Percentiles rank a stretch among this genome's conserved stretches.
phyloP scores from a whole-genome alignment of 2,329 filamentous ascomycete species.

The Fusarium decemcellulare region DNA sequence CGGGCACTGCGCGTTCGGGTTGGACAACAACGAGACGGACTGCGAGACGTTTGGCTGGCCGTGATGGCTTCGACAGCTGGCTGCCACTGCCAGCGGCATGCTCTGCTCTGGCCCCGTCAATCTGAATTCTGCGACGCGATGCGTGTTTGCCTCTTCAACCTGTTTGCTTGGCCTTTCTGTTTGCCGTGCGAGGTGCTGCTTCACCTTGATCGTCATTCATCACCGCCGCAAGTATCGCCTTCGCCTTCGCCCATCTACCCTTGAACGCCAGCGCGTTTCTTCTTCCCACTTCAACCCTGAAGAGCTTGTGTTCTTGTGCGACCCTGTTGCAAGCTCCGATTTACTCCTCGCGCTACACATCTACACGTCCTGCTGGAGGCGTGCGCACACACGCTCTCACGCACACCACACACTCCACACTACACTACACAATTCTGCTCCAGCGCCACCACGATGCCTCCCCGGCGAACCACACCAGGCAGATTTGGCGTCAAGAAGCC shows the following conservation, averaged over 20 bases:
- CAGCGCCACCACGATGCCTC: conserved; percentile 28
- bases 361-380: conserved; percentile 9
- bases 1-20: conserved; percentile 35
- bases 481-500: conserved; percentile 23
- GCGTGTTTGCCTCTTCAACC: neutral
- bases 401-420: conserved; percentile 6
- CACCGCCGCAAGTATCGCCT: conserved; percentile 10
- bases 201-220: conserved; percentile 12
- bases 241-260: neutral
- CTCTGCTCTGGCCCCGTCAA: neutral
- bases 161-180: neutral
- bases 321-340: conserved; percentile 4
- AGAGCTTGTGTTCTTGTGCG: conserved; percentile 18
- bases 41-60: conserved; percentile 1
- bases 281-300: neutral
- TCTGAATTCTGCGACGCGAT: neutral
- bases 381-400: conserved; percentile 11
- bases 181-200: conserved; percentile 11
- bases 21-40: conserved; percentile 27
- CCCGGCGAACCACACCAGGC: conserved; percentile 30
- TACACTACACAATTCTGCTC: neutral
- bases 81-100: conserved; percentile 9
- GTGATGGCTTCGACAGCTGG: conserved; percentile 29
- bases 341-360: neutral
- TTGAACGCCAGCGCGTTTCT: conserved; percentile 22